Conservation (phyloP, 2,329 filamentous ascomycete species). For the Aspergillus sp. region DNA sequence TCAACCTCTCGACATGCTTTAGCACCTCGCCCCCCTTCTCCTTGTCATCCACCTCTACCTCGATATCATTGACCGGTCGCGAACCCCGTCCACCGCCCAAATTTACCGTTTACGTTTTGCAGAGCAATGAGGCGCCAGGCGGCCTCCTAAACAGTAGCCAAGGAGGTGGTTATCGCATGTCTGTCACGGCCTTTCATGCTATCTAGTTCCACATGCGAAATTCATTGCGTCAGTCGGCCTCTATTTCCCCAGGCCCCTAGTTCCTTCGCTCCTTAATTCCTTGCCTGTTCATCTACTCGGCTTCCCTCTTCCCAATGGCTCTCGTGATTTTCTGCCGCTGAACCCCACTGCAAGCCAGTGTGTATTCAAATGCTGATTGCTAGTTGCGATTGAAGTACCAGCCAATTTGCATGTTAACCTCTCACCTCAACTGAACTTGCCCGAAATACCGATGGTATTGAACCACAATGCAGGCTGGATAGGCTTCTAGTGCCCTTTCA, state of each 20-base stretch:
- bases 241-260: constrained; percentile 8
- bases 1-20: neutral
- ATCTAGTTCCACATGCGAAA: constrained; percentile 12
- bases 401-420: neutral
- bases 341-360: neutral
- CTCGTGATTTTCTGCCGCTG: neutral
- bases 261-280: constrained; percentile 1
- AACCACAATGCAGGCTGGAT: constrained; percentile 19
- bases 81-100: neutral
- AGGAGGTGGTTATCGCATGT: neutral
- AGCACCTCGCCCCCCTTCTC: neutral
- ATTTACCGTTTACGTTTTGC: neutral
- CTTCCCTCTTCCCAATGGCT: neutral
- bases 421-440: neutral
- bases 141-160: constrained; percentile 4
- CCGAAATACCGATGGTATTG: constrained; percentile 9
- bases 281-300: neutral
- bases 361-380: constrained; percentile 15
- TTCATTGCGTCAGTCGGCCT: constrained; percentile 11
- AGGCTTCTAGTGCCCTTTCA: constrained; percentile 8
- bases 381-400: constrained; percentile 12
- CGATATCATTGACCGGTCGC: constrained; percentile 3
- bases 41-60: constrained; percentile 3
- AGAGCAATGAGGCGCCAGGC: constrained; percentile 7
- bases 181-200: neutral